Evolutionary conservation across 352 stramenopile species (phyloP).

Genomic region (Globisporangium sylvaticum): DNA sequence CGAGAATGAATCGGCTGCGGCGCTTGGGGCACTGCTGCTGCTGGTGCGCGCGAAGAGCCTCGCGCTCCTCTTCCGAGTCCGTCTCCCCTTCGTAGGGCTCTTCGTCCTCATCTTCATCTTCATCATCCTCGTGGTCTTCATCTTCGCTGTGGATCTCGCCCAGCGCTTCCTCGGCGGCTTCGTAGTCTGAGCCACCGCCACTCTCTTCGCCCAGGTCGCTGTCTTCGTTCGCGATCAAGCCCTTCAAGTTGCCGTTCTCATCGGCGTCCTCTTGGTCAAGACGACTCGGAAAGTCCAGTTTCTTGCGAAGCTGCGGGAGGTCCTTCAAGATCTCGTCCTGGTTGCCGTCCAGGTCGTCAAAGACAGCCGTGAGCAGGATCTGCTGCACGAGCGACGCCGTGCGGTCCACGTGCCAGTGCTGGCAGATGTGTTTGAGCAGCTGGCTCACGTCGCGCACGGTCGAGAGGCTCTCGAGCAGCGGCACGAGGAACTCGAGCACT

Average conservation of each 20-base stretch:
- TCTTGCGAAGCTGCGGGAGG: conserved; percentile 47
- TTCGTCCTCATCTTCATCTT: conserved; percentile 26
- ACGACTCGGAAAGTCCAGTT: conserved; percentile 77
- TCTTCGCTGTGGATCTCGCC: conserved; percentile 25
- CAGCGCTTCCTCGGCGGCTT: conserved; percentile 18
- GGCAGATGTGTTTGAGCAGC: conserved; percentile 54
- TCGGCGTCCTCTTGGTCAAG: conserved; percentile 79
- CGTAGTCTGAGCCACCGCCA: conserved; percentile 30
- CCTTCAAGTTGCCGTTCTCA: conserved; percentile 77
- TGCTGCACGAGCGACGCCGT: conserved; percentile 64
- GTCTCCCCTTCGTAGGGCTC: conserved; percentile 53
- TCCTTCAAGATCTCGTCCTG: conserved; percentile 68
- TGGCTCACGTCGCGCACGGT: conserved; percentile 63
- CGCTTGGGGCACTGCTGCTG: conserved; percentile 16
- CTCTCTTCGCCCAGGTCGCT: conserved; percentile 62
- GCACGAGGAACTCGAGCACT: conserved; percentile 59
- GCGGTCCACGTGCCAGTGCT: conserved; percentile 63
- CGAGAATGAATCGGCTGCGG: conserved; percentile 69
- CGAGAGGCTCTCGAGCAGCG: conserved; percentile 70
- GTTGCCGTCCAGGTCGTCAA: conserved; percentile 83
- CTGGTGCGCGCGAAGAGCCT: conserved; percentile 13
- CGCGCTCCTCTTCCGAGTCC: conserved; percentile 60
- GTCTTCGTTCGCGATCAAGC: conserved; percentile 60
- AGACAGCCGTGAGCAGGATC: conserved; percentile 64
- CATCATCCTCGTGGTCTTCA: conserved; percentile 26